Evolutionary conservation across 805 yeast genomes (phyloP), one percentile per base, ranked within the genome.

Genomic region (Myxozyma melibiosi): DNA sequence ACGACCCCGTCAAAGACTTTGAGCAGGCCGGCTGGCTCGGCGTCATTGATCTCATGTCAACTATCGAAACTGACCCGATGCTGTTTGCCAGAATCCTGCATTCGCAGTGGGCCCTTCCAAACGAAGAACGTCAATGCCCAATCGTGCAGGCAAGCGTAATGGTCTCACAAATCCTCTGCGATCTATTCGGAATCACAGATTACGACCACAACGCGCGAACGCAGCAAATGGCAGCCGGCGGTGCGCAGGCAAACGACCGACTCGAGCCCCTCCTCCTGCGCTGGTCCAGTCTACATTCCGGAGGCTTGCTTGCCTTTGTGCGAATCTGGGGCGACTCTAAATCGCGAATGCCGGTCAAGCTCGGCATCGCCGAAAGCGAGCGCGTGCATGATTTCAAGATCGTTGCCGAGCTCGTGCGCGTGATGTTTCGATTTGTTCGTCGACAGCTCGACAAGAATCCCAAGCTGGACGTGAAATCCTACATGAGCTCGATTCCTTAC

Each of bases 261-360:
- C 39, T 53, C 14, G 45, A 51, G 25, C 58, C 60, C 18, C 27
- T 56, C 9, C 37, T 53, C n/a, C 40, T 57, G 16, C 46, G 28
- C 3, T 57, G 61, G 61, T 48, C 52, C 3, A 44, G 54, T 33
- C 27, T 57, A n/a, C 59, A 57, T 51, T 22, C 51, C 14, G 55
- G 31, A 3, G 54, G 58, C 4, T 16, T 54, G 11, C 24, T 38
- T 18, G 37, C 49, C n/a, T 57, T 57, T 42, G 40, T 48, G 7
- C 34, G 44, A n/a, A 4, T 55, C 7, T 57, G 61, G 61, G 8
- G 11, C 3, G 55, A 33, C 16, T 53, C 61, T 1, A 22, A 42
- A 27, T 46, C 57, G 6, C 18, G 31, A 4, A 33, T 30, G 39
- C 42, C 47, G 1, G 14, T 22, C 6, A 25, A 37, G 14, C 24